Evolutionary conservation across 306 rosid genomes (phyloP), one percentile per base, ranked within the genome.

Genomic region (Medicago arabica): DNA sequence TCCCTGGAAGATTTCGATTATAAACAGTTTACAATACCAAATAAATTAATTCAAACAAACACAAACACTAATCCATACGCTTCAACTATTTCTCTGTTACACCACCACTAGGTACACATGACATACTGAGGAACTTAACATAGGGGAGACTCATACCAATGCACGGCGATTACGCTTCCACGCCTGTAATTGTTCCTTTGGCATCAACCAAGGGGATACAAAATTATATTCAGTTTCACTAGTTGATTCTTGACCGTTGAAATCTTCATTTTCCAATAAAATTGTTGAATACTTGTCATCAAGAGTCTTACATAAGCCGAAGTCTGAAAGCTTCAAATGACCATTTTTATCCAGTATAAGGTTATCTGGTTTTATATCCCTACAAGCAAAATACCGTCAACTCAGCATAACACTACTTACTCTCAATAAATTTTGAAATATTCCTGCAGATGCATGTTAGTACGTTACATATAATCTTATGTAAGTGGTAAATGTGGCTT

Each of bases 151-250:
- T 41, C 25, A n/a, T 86, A 96, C 99, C 96, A 96, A 68, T 65
- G 97, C 96, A 59, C 98, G 93, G 14, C 99, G 99, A 75, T 96
- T 96, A 60, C 98, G 99, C 74, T 96, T 96, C 99, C 99, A 96
- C 77, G 86, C 93, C 75, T 71, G 98, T 77, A 96, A 74, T 88
- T 89, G 81, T 76, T 96, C 99, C 87, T 90, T 96, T 80, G 99
- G 99, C 97, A 96, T 92, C 85, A 87, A 76, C 99, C 98, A 90
- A 53, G 97, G 95, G 79, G 87, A 78, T 25, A 77, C 84, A 75
- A 93, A 82, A 76, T 85, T 83, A 80, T 88, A 95, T 55, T 90
- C 93, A 81, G 77, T 80, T 82, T 90, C 98, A 78, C 82, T 67
- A 55, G 84, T 80, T 84, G 92, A 69, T 72, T 86, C 93, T 69